A percentile compares a stretch with the other conserved stretches of the same genome.
Conservation (phyloP, 345 rosid species). For the Cardiospermum halicacabum region DNA sequence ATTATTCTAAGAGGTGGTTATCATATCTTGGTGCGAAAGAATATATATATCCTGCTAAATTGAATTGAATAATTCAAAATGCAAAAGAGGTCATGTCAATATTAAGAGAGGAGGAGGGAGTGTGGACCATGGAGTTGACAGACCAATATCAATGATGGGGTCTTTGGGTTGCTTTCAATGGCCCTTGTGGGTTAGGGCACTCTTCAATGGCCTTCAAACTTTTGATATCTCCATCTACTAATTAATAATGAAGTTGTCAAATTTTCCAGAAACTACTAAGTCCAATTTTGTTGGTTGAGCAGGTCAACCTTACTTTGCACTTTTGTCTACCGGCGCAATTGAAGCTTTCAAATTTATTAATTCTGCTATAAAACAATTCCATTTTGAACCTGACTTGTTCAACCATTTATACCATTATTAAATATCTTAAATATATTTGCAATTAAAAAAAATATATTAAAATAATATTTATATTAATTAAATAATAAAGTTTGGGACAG, state of each 20-base stretch:
- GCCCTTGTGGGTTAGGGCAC: slow-evolving; percentile 19
- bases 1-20: no score
- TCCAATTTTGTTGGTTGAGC: neutral
- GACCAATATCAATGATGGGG: slow-evolving; percentile 15
- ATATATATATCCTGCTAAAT: no score
- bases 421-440: no score
- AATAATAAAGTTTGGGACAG: no score
- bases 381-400: no score
- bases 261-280: neutral
- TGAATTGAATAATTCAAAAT: neutral
- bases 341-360: no score
- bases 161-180: slow-evolving; percentile 26
- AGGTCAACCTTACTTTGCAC: slow-evolving; percentile 11
- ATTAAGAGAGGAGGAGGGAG: neutral
- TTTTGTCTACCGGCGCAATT: slow-evolving; percentile 21
- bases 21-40: no score
- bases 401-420: no score
- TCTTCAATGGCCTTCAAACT: neutral
- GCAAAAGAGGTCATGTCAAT: neutral
- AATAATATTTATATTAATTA: no score
- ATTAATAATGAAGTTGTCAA: slow-evolving; percentile 5
- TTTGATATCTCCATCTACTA: no score
- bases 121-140: slow-evolving; percentile 6
- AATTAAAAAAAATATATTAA: no score
- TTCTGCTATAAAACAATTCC: no score